Base-by-base conservation (phyloP, 371 early-diverging fungal species). In the Basidiobolus meristosporus region DNA sequence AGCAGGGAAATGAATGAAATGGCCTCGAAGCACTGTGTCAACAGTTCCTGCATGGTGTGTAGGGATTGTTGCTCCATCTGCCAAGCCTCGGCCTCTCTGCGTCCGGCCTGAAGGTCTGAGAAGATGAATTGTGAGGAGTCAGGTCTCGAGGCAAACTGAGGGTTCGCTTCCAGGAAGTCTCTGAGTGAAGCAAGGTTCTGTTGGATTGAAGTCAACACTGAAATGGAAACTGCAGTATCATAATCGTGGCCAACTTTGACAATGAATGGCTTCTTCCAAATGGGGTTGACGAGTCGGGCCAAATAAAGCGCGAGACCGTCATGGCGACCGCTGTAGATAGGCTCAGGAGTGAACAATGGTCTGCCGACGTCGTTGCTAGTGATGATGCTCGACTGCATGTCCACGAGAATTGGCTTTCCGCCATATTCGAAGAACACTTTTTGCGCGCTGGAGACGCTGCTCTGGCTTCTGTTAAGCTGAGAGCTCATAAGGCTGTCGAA, bases 221-320 rank as follows among this genome's bases (percentile, higher is more conserved):
- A 48, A 49, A 40, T 52, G 36, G 46, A 52, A 26, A 38, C 47
- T 39, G 51, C 60, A 20, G 56, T 47, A 22, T 54, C 56, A 20
- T 26, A 26, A 5, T 26, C 26, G 9, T 26, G 3, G 5, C 26
- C 26, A 26, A 26, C 26, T 26, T 26, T 26, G 26, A 26, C 26
- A 9, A 26, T 9, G 26, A 26, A 26, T 26, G 26, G 26, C 26
- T 26, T 26, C 26, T 58, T 57, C 89, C 91, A 88, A 12, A 86
- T 44, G 1, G 82, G 73, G 20, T 60, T 50, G 46, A 87, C 50
- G 2, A 72, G 39, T 11, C 88, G 78, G 11, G 72, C 62, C 38
- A 89, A 40, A 44, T 77, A 85, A 7, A 82, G 50, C 7, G 70
- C 76, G 31, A 87, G 57, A n/a, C 82, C 88, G 43, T 84, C 68